phyloP scores from a whole-genome alignment of 768 basidiomycete genomes.

The Boletus coccyginus region DNA sequence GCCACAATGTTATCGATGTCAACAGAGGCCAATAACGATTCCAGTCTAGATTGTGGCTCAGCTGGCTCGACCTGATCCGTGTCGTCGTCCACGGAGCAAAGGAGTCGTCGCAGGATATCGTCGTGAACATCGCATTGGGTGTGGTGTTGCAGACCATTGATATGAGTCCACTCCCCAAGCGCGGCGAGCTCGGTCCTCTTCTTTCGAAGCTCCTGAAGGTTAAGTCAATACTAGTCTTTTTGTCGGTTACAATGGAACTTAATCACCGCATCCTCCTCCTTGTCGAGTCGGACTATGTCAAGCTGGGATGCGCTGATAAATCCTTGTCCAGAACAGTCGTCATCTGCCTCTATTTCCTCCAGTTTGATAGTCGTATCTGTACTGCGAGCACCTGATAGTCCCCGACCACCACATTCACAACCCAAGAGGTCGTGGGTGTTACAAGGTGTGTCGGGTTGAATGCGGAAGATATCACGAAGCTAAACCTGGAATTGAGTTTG shows the following conservation, averaged over 20 bases:
- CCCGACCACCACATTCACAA: constrained; percentile 58
- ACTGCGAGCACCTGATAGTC: background rate
- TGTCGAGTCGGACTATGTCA: constrained; percentile 41
- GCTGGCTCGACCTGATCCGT: constrained; percentile 5
- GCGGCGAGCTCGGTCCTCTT: constrained; percentile 68
- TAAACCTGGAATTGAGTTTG: constrained; percentile 30
- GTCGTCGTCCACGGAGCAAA: constrained; percentile 20
- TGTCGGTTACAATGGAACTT: background rate
- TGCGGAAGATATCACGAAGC: constrained; percentile 91
- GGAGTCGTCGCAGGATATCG: constrained; percentile 55
- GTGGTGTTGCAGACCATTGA: constrained; percentile 60
- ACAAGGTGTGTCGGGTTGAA: constrained; percentile 74
- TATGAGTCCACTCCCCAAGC: constrained; percentile 81
- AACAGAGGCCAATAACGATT: constrained; percentile 40
- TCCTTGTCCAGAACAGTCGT: constrained; percentile 36
- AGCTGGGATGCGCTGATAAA: constrained; percentile 70
- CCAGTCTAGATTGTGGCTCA: constrained; percentile 26
- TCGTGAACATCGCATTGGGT: constrained; percentile 58
- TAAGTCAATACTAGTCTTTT: constrained; percentile 1
- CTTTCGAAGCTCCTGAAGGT: constrained; percentile 56
- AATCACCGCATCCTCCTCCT: constrained; percentile 53
- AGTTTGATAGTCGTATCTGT: constrained; percentile 9
- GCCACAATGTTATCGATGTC: constrained; percentile 46
- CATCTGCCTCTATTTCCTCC: constrained; percentile 31
- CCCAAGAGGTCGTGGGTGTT: constrained; percentile 92